Conservation (phyloP, 176 grass and related monocot species). For the Triticum dicoccoides region DNA sequence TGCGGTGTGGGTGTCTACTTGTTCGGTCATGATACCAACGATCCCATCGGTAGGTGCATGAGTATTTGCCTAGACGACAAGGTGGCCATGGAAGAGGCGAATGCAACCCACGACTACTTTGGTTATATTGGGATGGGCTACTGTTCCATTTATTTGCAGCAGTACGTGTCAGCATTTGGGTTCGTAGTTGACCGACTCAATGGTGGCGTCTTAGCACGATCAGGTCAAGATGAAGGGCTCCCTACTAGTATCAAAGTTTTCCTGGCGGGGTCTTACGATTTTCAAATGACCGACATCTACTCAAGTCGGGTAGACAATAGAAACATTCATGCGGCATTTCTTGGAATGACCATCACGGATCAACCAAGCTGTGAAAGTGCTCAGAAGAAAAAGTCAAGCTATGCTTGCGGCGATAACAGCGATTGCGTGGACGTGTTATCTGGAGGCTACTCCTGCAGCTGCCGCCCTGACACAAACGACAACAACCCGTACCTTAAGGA, state of each 20-base stretch:
- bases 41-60: neutral
- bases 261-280: fast-evolving
- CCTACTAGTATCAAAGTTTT: neutral
- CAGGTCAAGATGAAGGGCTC: neutral
- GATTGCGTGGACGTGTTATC: fast-evolving
- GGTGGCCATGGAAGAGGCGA: neutral
- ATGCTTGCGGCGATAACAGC: neutral
- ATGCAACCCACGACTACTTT: neutral
- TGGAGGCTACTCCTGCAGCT: neutral
- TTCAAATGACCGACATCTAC: neutral
- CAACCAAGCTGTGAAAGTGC: constrained; percentile 29
- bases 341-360: neutral
- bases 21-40: neutral
- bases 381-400: neutral
- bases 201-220: neutral
- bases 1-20: neutral
- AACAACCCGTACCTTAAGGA: neutral
- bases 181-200: neutral
- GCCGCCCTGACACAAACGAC: fast-evolving
- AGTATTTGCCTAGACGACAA: neutral
- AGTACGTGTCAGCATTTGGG: neutral
- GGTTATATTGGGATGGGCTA: neutral
- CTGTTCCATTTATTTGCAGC: neutral
- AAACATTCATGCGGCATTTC: fast-evolving
- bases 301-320: neutral